These are phyloP conservation scores for Aspergillus nanangensis DNA, from an alignment of 495 filamentous ascomycete genomes.

Conservation along the genomic window DNA sequence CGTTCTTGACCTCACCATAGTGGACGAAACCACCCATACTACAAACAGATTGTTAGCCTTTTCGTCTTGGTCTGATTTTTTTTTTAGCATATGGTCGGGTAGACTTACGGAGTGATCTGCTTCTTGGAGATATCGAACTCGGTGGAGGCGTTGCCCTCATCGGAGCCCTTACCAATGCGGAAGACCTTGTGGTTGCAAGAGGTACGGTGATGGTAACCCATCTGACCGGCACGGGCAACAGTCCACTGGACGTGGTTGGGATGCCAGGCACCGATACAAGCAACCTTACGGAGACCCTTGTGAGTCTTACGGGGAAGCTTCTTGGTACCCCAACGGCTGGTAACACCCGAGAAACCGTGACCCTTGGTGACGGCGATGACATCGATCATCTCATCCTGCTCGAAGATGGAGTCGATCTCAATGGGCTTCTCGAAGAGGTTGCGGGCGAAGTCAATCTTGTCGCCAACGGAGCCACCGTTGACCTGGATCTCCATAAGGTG, in stretches of 20 bases:
- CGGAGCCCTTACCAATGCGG: slow-evolving; percentile 88
- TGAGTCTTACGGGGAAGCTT: slow-evolving; percentile 99
- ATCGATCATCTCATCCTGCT: slow-evolving; percentile 99
- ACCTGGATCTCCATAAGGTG: slow-evolving; percentile 99
- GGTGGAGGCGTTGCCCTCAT: slow-evolving; percentile 87
- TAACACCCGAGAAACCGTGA: slow-evolving; percentile 97
- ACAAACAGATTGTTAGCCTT: slow-evolving; percentile 25
- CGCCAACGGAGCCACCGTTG: slow-evolving; percentile 90
- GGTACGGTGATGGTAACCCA: slow-evolving; percentile 99
- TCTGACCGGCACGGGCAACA: slow-evolving; percentile 99
- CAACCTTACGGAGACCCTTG: slow-evolving; percentile 99
- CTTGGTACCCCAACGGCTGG: slow-evolving; percentile 98
- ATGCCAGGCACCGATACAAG: slow-evolving; percentile 99
- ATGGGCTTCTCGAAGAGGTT: slow-evolving; percentile 98
- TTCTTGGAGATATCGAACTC: slow-evolving; percentile 98
- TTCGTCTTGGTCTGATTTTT: too few species aligned
- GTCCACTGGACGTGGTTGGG: slow-evolving; percentile 99
- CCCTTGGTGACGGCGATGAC: slow-evolving; percentile 99
- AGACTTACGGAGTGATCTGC: slow-evolving; percentile 95
- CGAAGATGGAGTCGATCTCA: slow-evolving; percentile 89
- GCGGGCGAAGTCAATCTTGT: slow-evolving; percentile 95
- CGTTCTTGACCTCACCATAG: slow-evolving; percentile 99
- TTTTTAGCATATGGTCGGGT: too few species aligned
- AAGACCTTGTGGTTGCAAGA: slow-evolving; percentile 99
- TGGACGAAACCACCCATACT: slow-evolving; percentile 98